Percentiles rank a stretch among this genome's conserved stretches.
Evolutionary conservation across 768 basidiomycete genomes (phyloP).

Genomic region (Tricholoma furcatifolium): DNA sequence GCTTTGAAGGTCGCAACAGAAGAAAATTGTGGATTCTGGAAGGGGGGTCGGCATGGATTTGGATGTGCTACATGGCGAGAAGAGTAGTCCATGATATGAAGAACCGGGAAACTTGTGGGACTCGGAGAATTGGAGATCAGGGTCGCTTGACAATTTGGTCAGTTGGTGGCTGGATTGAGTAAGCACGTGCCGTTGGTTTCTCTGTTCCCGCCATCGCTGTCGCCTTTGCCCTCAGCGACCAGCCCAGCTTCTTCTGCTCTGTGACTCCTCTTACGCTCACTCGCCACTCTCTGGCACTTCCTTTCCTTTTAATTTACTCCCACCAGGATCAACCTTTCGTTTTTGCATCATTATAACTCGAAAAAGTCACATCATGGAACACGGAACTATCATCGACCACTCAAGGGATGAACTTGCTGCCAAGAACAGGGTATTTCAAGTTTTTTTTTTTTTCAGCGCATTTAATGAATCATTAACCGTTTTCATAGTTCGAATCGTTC

Average conservation of each 20-base stretch:
- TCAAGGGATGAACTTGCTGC: constrained; percentile 36
- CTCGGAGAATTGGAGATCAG: constrained; percentile 7
- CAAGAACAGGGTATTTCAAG: constrained; percentile 38
- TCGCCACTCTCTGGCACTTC: constrained; percentile 30
- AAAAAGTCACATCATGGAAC: constrained; percentile 24
- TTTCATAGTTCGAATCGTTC: constrained; percentile 66
- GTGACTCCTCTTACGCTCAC: constrained; percentile 15
- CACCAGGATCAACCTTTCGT: constrained; percentile 30
- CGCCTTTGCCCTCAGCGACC: constrained; percentile 11
- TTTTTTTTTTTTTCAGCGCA: neutral
- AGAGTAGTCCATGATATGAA: constrained; percentile 5
- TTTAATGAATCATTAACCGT: constrained; percentile 7
- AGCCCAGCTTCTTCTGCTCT: constrained; percentile 16
- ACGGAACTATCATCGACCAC: constrained; percentile 23
- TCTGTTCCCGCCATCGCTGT: constrained; percentile 18
- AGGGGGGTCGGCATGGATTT: constrained; percentile 27
- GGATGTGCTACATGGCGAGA: neutral
- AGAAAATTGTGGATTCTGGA: constrained; percentile 53
- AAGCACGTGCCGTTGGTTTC: constrained; percentile 21
- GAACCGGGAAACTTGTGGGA: constrained; percentile 4
- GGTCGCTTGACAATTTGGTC: neutral
- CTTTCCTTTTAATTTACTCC: constrained; percentile 38
- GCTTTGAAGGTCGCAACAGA: constrained; percentile 84
- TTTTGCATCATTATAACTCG: constrained; percentile 20
- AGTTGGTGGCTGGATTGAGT: neutral